Evolutionary conservation across 306 rosid genomes (phyloP), one percentile per base, ranked within the genome.

Genomic region (Acacia melanoxylon): DNA sequence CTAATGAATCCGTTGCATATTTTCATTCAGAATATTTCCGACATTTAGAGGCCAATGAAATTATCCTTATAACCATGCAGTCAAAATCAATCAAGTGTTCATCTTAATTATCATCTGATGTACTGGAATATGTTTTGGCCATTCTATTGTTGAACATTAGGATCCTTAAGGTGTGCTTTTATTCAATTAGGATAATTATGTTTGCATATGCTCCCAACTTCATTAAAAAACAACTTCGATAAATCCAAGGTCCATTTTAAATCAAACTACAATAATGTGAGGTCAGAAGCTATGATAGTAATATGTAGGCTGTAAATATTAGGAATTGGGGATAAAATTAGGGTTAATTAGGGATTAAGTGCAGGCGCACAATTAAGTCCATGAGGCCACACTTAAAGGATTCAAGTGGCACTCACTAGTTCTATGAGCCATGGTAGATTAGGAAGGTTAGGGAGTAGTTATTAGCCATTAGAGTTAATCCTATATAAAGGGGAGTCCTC

Each of bases 211-310:
- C 77, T 68, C 74, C 72, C 37, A 72, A 13, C 42, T 65, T 20
- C 40, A 68, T 45, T 22, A 75, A 37, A 40, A 27, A 58, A 46
- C 19, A 62, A 41, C 29, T 44, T 48, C 61, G 74, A 74, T 13
- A 80, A 74, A 80, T 25, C 63, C 73, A 51, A 62, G 29, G 37
- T 62, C 72, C 31, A 51, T 72, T 56, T 65, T 56, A 61, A 76
- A 72, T 45, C 59, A 44, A 59, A 48, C 15, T 46, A 51, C 65
- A 19, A 7, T 75, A 51, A 42, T 29, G 19, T 52, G 31, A 82
- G 31, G 78, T 66, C 45, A 70, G 62, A 82, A 74, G 69, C 77
- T 52, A 40, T 52, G 87, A 68, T n/a, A 31, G 35, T 31, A 0
- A 31, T 31, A 3, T 31, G 35, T 31, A 31, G 35, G 35, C 35